A percentile compares a stretch with the other conserved stretches of the same genome.
These are phyloP conservation scores for Chlamydomonas reinhardtii DNA, from an alignment of 163 green algal genomes.

Conservation along the genomic window DNA sequence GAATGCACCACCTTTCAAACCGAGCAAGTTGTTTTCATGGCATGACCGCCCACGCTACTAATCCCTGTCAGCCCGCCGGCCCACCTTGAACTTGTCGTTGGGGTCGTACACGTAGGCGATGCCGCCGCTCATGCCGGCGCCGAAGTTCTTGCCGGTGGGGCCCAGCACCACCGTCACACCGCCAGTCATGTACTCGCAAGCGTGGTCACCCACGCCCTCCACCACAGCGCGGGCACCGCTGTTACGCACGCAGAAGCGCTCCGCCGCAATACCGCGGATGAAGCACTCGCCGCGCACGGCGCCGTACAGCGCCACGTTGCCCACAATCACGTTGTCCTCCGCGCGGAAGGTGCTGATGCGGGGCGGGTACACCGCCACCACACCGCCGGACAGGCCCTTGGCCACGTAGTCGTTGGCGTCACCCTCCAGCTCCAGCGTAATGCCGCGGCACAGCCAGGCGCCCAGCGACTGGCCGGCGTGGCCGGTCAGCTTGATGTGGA, in stretches of 20 bases:
- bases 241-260: constrained; percentile 96
- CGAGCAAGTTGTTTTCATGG: no score
- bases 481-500: constrained; percentile 90
- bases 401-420: constrained; percentile 98
- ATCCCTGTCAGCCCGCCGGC: background rate
- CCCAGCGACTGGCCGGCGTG: constrained; percentile 92
- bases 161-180: constrained; percentile 87
- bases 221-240: constrained; percentile 72
- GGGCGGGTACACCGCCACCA: constrained; percentile 86
- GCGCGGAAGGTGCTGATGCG: constrained; percentile 36
- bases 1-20: no score
- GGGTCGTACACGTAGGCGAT: constrained; percentile 95
- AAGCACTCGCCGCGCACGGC: constrained; percentile 89
- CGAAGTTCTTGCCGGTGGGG: constrained; percentile 95
- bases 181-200: constrained; percentile 97
- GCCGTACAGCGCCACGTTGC: constrained; percentile 95
- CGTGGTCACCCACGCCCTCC: constrained; percentile 94
- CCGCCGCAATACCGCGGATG: constrained; percentile 91
- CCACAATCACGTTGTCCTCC: constrained; percentile 93
- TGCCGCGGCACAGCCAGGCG: constrained; percentile 86
- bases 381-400: constrained; percentile 90
- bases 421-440: constrained; percentile 94
- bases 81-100: constrained; percentile 58
- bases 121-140: constrained; percentile 94
- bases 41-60: no score